Base-by-base conservation (phyloP, 352 stramenopile genomes). In the Saprolegnia parasitica region DNA sequence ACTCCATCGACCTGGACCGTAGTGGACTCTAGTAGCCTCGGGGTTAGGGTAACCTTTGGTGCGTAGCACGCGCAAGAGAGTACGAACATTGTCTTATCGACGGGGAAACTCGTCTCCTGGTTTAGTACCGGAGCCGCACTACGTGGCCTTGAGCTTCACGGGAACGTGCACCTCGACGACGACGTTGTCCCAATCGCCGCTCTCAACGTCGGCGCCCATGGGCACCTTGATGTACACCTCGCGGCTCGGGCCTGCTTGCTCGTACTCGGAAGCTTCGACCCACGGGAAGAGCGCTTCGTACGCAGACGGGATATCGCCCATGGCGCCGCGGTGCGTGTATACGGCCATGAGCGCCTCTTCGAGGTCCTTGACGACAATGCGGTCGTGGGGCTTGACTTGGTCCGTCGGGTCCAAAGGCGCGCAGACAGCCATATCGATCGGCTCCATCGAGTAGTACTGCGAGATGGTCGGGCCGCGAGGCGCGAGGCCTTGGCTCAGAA, bases 301-400 rank as follows among this genome's bases (percentile, higher is more conserved):
- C 47, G 47, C 47, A 5, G n/a, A 29, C 47, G 47, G 24, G 47
- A 55, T 55, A 55, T 55, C 47, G n/a, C 24, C n/a, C 47, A 55
- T 55, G 24, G 2, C 47, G 5, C 47, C 47, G 24, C 47, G 47
- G 24, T 55, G 47, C 5, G 47, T 55, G 47, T 55, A 55, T 5
- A 55, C 47, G n/a, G 47, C 47, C 47, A 55, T 55, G n/a, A 29
- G 47, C n/a, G 47, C n/a, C 24, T 55, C 47, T 55, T 55, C 47
- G 24, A 55, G 47, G n/a, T 29, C 47, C 24, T 55, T 23, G 24
- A 55, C 47, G 24, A 55, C 47, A 5, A 55, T 55, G 24, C 47
- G 47, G n/a, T 55, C 47, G 24, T 55, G 47, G 24, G 47, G 47
- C n/a, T 23, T 23, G 24, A 55, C n/a, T 29, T 29, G n/a, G 24